Evolutionary conservation across 768 basidiomycete genomes (phyloP), one percentile per base, ranked within the genome.

Genomic region (Macrolepiota dolichaula): DNA sequence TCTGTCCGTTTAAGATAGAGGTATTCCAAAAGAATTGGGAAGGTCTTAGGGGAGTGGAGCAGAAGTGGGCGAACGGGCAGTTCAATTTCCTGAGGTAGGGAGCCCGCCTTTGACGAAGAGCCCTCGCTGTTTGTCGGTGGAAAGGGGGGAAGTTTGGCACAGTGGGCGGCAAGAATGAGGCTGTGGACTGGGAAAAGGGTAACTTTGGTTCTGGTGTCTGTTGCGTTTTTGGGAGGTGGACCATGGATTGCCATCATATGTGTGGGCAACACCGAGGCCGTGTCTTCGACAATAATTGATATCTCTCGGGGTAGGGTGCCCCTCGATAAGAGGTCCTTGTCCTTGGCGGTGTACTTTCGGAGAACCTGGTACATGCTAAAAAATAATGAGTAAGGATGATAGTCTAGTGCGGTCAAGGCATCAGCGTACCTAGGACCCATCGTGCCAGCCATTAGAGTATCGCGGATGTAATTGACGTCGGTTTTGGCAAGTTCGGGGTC

Each of bases 131-230:
- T 58, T 3, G 75, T 65, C 9, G 76, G 65, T 0, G 85, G 82
- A 27, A 89, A 77, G 24, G 78, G 72, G 1, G 88, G 85, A 5
- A 92, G 78, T 46, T 81, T 77, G 17, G 89, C 74, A 69, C 89
- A 93, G 68, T 89, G 79, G 0, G 86, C 77, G 6, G 87, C 87
- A 57, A 93, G 79, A 46, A 92, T 78, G 55, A 91, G 72, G 36
- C 84, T 83, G 72, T 94, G 91, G 11, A 84, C 80, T 4, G 92
- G 86, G 64, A 82, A 86, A 55, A 92, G 77, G 10, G 79, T 74
- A 27, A 80, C 70, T 63, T 74, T 74, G 3, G 57, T 59, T 60
- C 32, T 64, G 56, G 38, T 57, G 29, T 62, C 65, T 22, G 66
- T 65, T 6, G 62, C 57, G 64, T 70, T 52, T 68, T 65, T 63